Conservation (phyloP, 176 grass and related monocot genomes). For the Eleusine coracana region DNA sequence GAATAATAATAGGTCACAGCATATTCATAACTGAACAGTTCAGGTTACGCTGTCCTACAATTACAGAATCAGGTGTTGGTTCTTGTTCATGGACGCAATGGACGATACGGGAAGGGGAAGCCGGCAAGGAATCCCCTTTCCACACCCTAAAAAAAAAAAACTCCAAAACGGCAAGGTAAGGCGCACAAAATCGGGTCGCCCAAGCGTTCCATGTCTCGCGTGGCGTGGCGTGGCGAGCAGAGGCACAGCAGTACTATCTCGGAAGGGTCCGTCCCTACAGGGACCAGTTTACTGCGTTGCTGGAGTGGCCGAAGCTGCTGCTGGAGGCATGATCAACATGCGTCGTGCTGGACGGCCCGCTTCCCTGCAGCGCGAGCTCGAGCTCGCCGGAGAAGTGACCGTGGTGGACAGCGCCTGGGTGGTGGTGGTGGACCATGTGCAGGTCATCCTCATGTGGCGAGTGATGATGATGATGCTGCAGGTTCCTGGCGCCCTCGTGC, state of each 20-base stretch:
- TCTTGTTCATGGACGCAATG: slow-evolving; percentile 45
- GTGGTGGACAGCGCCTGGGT: slow-evolving; percentile 20
- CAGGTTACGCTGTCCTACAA: slow-evolving; percentile 29
- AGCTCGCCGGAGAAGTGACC: slow-evolving; percentile 87
- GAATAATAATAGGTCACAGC: background rate
- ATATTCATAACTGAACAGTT: slow-evolving; percentile 18
- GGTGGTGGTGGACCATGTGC: slow-evolving; percentile 22
- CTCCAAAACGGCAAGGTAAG: background rate
- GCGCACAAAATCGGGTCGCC: slow-evolving; percentile 54
- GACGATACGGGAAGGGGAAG: slow-evolving; percentile 32
- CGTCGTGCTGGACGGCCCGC: slow-evolving; percentile 31
- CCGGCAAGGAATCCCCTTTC: background rate
- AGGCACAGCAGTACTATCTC: background rate
- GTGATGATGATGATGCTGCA: slow-evolving; percentile 30
- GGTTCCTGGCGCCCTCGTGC: slow-evolving; percentile 21
- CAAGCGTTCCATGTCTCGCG: slow-evolving; percentile 48
- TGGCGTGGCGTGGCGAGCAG: background rate
- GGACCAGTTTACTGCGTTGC: slow-evolving; percentile 74
- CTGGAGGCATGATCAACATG: slow-evolving; percentile 48
- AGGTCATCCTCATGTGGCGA: slow-evolving; percentile 12
- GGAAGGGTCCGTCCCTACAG: slow-evolving; percentile 39
- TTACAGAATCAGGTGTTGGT: slow-evolving; percentile 8
- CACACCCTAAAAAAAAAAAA: slow-evolving; percentile 43
- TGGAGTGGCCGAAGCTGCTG: slow-evolving; percentile 56
- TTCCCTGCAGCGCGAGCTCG: slow-evolving; percentile 81